Evolutionary conservation across 257 asterid species (phyloP).

Genomic region (Galeopsis tetrahit): DNA sequence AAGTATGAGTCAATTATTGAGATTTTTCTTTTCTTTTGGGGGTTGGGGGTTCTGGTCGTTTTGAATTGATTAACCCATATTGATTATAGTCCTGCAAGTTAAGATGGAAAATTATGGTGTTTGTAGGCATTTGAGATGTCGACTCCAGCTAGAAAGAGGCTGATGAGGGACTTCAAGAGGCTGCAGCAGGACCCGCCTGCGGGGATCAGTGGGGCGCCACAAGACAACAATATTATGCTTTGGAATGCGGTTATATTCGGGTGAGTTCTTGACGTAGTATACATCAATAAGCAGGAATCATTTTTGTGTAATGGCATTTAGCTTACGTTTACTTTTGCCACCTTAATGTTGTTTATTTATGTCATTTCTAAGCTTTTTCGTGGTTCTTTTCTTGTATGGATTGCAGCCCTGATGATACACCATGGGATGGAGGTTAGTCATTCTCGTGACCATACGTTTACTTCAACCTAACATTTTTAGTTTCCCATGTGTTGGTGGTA

Average conservation of each 20-base stretch:
- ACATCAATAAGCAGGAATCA: background rate
- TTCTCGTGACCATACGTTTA: constrained; percentile 32
- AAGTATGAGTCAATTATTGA: constrained; percentile 4
- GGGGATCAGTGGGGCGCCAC: constrained; percentile 82
- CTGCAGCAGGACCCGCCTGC: constrained; percentile 86
- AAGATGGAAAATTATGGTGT: background rate
- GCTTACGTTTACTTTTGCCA: background rate
- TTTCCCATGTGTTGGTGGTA: background rate
- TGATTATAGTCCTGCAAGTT: constrained; percentile 20
- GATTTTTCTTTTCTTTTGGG: background rate
- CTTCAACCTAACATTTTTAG: background rate
- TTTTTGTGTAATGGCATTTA: constrained; percentile 15
- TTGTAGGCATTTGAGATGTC: constrained; percentile 57
- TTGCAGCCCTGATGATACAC: constrained; percentile 89
- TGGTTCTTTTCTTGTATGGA: constrained; percentile 46
- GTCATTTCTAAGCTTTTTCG: background rate
- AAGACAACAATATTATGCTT: constrained; percentile 76
- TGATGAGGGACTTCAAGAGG: constrained; percentile 86
- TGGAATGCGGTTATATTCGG: constrained; percentile 88
- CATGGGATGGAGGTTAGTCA: constrained; percentile 90
- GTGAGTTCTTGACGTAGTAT: constrained; percentile 40
- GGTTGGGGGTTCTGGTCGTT: background rate
- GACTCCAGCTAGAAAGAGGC: constrained; percentile 80
- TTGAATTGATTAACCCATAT: background rate
- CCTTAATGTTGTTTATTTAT: background rate